Evolutionary conservation across 352 stramenopile genomes (phyloP).

Genomic region (Pythium guiyangense): DNA sequence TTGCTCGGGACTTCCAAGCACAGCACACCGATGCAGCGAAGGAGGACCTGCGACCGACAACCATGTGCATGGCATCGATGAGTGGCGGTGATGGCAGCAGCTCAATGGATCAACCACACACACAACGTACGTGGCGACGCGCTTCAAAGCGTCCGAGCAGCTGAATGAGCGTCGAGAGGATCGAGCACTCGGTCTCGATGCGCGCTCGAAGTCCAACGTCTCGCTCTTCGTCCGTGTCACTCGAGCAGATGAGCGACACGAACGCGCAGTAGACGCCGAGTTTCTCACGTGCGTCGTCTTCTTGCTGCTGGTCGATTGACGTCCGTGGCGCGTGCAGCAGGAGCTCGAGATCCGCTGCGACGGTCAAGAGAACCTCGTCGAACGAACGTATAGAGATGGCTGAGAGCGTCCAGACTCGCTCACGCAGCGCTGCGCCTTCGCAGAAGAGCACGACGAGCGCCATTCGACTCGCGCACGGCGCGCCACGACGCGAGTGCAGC

Average conservation of each 20-base stretch:
- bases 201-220: slow-evolving; percentile 6
- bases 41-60: slow-evolving; percentile 3
- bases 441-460: slow-evolving; percentile 4
- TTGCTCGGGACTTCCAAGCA: slow-evolving; percentile 11
- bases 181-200: slow-evolving; percentile 5
- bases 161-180: slow-evolving; percentile 6
- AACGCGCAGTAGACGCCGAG: slow-evolving; percentile 11
- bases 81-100: no score
- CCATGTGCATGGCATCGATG: no score
- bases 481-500: background rate
- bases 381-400: slow-evolving; percentile 2
- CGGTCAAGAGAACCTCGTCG: slow-evolving; percentile 1
- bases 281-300: background rate
- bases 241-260: slow-evolving; percentile 6
- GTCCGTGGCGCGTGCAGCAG: background rate
- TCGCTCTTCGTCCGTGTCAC: slow-evolving; percentile 7
- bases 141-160: slow-evolving; percentile 1
- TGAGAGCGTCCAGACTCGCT: slow-evolving; percentile 1
- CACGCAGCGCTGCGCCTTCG: background rate
- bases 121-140: slow-evolving; percentile 4
- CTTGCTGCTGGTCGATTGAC: background rate
- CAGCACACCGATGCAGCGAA: slow-evolving; percentile 9
- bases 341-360: slow-evolving; percentile 1
- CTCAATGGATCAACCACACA: background rate
- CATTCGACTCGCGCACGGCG: slow-evolving; percentile 1